Base-by-base conservation (phyloP, 257 asterid genomes). In the Capsicum rhomboideum region DNA sequence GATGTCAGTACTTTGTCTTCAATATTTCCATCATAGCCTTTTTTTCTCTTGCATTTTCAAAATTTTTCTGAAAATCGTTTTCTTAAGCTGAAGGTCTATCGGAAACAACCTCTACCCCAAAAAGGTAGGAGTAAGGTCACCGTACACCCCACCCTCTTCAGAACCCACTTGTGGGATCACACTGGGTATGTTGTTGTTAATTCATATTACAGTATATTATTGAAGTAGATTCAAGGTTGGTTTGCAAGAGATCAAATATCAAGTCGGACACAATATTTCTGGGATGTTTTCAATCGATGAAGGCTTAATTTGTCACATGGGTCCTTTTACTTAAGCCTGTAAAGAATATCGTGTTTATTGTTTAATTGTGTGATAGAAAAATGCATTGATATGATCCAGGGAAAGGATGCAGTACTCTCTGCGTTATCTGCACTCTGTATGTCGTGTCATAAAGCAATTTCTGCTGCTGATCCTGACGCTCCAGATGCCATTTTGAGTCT, bases 381-480 rank as follows among this genome's bases (percentile, higher is more conserved):
- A 44, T 85, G 83, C 86, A 72, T 86, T 54, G 31, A 40, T 81
- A 69, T 78, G 7, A 85, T 78, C 84, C 95, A 96, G 99, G 99
- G 99, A 53, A 96, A 96, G 92, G 99, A 96, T 18, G 93, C 86
- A n/a, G 85, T 96, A 78, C 88, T 94, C 77, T 72, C 87, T 89
- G 98, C 99, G 79, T 88, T 94, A 82, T 92, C 98, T 87, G 91
- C 96, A 83, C 91, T 96, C 63, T 96, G 98, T 84, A 87, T 88
- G 11, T 92, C 98, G 16, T 94, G 98, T 86, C 94, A 92, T 63
- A 85, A 89, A 88, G 91, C 92, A 80, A 91, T 96, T 84, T 90
- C 91, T 90, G 90, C 94, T 83, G 88, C 91, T 31, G 90, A 86
- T 88, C 93, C 92, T 66, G 93, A 90, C 78, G 87, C 93, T 54